Evolutionary conservation across 202 grass and related monocot genomes (phyloP).

Genomic region (Musa balbisiana): DNA sequence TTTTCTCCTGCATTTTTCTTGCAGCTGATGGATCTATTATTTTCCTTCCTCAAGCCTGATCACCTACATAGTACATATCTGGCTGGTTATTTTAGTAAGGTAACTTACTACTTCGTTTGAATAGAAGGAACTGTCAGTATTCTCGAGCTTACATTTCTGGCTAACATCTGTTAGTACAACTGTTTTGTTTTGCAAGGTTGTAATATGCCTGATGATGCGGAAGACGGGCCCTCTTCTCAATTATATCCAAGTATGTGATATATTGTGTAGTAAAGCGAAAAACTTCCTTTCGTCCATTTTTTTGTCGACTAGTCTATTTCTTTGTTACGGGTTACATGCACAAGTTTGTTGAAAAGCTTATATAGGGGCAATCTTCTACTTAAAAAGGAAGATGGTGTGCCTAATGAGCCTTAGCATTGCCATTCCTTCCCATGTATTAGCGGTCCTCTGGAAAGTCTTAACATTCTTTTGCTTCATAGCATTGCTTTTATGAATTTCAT

Average conservation of each 20-base stretch:
- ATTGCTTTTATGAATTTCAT: too few relatives aligned
- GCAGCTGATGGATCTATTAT: conserved; percentile 83
- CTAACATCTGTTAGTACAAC: conserved; percentile 6
- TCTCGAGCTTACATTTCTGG: neutral
- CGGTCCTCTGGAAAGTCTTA: too few relatives aligned
- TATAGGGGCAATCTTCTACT: too few relatives aligned
- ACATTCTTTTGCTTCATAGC: too few relatives aligned
- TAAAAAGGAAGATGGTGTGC: too few relatives aligned
- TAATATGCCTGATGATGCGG: conserved; percentile 72
- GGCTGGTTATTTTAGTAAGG: conserved; percentile 93
- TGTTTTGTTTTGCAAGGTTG: conserved; percentile 51
- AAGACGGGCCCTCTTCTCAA: conserved; percentile 54
- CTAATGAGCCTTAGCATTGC: too few relatives aligned
- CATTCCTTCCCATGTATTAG: too few relatives aligned
- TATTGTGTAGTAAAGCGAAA: neutral
- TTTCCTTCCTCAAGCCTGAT: conserved; percentile 80
- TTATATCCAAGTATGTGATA: conserved; percentile 55
- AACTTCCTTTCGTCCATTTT: too few relatives aligned
- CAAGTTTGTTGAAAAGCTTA: too few relatives aligned
- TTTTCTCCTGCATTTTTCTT: conserved; percentile 1
- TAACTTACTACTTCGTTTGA: conserved; percentile 24
- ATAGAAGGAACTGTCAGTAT: conserved; percentile 2
- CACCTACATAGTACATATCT: conserved; percentile 56
- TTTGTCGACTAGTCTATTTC: too few relatives aligned
- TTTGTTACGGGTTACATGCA: too few relatives aligned